Base-by-base conservation (phyloP, 2,329 filamentous ascomycete genomes). In the Aspergillus sp. region DNA sequence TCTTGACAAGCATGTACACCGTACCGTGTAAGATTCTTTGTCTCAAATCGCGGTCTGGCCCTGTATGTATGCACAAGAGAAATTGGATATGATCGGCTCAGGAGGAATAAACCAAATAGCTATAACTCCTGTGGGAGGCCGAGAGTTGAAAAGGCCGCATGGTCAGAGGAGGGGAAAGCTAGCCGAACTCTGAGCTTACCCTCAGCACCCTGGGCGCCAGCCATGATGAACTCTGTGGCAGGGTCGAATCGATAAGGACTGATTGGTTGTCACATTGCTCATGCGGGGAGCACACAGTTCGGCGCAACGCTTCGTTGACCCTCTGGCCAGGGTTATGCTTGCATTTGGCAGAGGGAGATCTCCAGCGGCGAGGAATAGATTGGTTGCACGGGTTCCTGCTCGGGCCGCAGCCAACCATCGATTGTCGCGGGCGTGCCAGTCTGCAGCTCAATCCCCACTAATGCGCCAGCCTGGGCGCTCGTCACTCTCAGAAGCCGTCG, bases 221-320 rank as follows among this genome's bases (percentile, higher is more conserved):
- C 40, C 37, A 58, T 33, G 45, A 47, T 44, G 23, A 51, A 39
- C 56, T 37, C 43, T 31, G 27, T 45, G 23, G 33, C 48, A 45
- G 39, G 45, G 33, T 23, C 19, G 41, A 33, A 39, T 17, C 14
- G 7, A 35, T 31, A n/a, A 8, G 27, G 6, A 17, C 23, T 48
- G n/a, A 62, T 61, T 59, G 56, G 56, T 41, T 55, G 37, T 58
- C 57, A 59, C 59, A 59, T 55, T 40, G 45, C 35, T 33, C 40
- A 56, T 55, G 57, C 58, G 55, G 57, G 55, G 58, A 56, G 40
- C 21, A 50, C 40, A 49, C 17, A 33, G 40, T 24, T 51, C 33
- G 23, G 31, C 23, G 14, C 39, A 53, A 27, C n/a, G 23, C 24
- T 46, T 49, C 46, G 35, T 33, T n/a, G 37, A 52, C 21, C 19